A percentile compares a stretch with the other conserved stretches of the same genome.
Evolutionary conservation across 1,139 yeast genomes (phyloP).

Genomic region (Lodderomyces jiufengensis): DNA sequence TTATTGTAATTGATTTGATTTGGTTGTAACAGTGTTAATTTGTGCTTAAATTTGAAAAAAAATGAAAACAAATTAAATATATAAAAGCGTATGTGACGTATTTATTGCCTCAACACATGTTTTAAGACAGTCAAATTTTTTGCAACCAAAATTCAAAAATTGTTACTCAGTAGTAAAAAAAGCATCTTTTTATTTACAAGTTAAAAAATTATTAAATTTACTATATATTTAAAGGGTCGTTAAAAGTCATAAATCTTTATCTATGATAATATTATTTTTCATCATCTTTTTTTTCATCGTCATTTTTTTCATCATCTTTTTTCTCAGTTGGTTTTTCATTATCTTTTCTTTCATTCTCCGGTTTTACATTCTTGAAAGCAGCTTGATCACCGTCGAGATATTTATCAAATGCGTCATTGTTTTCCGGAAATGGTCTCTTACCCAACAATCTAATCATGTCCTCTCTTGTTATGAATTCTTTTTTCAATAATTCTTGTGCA

Average conservation of each 20-base stretch:
- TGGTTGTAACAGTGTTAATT: too few relatives aligned
- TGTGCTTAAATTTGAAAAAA: too few relatives aligned
- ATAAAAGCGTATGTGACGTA: too few relatives aligned
- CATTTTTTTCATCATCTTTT: slow-evolving; percentile 2
- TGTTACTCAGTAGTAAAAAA: too few relatives aligned
- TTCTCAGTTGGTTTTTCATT: slow-evolving; percentile 13
- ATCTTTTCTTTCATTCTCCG: slow-evolving; percentile 24
- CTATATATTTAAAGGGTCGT: too few relatives aligned
- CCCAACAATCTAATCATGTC: slow-evolving; percentile 89
- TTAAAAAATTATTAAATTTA: too few relatives aligned
- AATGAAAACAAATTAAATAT: too few relatives aligned
- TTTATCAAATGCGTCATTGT: slow-evolving; percentile 90
- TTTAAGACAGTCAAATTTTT: too few relatives aligned
- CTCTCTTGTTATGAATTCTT: slow-evolving; percentile 85
- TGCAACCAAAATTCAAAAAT: too few relatives aligned
- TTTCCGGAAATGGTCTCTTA: slow-evolving; percentile 84
- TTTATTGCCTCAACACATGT: too few relatives aligned
- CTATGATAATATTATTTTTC: too few relatives aligned
- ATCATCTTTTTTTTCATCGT: slow-evolving; percentile 1
- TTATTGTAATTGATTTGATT: background rate
- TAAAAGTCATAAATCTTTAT: too few relatives aligned
- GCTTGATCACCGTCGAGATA: slow-evolving; percentile 49
- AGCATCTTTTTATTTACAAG: slow-evolving; percentile 3
- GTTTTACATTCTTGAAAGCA: slow-evolving; percentile 27
- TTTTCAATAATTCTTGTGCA: slow-evolving; percentile 77